Evolutionary conservation across 768 basidiomycete species (phyloP), one percentile per base, ranked within the genome.

Genomic region (Suillus clintonianus): DNA sequence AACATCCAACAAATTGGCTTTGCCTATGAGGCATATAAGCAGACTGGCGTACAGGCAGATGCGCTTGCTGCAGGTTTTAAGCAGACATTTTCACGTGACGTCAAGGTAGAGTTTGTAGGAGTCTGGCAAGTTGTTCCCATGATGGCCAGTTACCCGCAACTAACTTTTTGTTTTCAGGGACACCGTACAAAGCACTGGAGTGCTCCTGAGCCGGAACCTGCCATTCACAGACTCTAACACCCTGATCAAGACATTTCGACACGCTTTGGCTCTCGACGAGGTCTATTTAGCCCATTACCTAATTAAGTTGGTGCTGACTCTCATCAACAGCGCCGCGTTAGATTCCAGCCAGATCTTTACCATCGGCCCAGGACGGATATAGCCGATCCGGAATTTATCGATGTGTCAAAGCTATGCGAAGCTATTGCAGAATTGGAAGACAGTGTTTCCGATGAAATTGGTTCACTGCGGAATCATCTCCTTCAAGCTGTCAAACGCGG

Each of bases 201-300:
- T 89, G 1, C 62, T 94, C n/a, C 76, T 80, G 76, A 78, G 82
- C 3, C 80, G 83, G 10, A 82, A 79, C 1, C 77, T 94, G 32
- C 92, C 92, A 0, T 94, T 92, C 67, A 86, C 88, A 0, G 79
- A 80, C 51, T 80, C 83, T 19, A 90, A 92, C 69, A 79, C 75
- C 24, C 80, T 82, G 13, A 88, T 94, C 71, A 86, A 81, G 77
- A 83, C 82, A 4, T 92, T 94, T 74, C 81, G 92, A 17, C 92
- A 95, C 55, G 92, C 91, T 0, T 78, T 93, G 24, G 79, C 92
- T 13, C 83, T 94, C 43, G 91, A 94, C 65, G 92, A 93, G 78
- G 90, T 89, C 65, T 70, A 7, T 50, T 27, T 36, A 48, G 59
- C 37, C 47, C 55, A 43, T 19, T 45, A 63, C 32, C 14, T 17